Conservation (phyloP, 2,329 filamentous ascomycete genomes). For the Apiospora aurea region DNA sequence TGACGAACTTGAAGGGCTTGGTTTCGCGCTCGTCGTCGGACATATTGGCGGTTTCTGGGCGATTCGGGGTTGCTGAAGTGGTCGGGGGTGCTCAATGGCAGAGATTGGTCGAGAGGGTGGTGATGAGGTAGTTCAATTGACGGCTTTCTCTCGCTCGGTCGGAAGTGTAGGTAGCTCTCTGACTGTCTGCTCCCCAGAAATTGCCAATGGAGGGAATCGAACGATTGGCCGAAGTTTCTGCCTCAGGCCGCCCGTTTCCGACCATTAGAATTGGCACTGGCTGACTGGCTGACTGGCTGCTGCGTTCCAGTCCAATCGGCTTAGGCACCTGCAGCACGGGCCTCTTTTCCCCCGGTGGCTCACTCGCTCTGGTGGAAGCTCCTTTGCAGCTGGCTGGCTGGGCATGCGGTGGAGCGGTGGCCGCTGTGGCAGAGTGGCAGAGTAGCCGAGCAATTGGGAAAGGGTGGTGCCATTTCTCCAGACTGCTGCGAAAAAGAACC, state of each 20-base stretch:
- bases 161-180: conserved; percentile 19
- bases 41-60: conserved; percentile 71
- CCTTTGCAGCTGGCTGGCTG: background rate
- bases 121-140: conserved; percentile 45
- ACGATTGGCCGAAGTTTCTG: conserved; percentile 18
- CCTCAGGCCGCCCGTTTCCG: conserved; percentile 16
- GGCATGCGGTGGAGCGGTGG: background rate
- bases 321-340: conserved; percentile 8
- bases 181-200: conserved; percentile 22
- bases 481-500: conserved; percentile 19
- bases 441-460: conserved; percentile 12
- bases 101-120: conserved; percentile 35
- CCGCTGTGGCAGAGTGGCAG: background rate
- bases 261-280: background rate
- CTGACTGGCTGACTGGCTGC: too few species aligned
- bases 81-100: conserved; percentile 44
- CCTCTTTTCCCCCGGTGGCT: background rate
- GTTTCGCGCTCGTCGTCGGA: conserved; percentile 87
- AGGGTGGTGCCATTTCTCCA: conserved; percentile 20
- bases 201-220: conserved; percentile 20
- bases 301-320: background rate
- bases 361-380: conserved; percentile 4
- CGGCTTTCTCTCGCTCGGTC: conserved; percentile 10
- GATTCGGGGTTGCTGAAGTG: conserved; percentile 38
- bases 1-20: conserved; percentile 99